Percentiles rank a stretch among this genome's conserved stretches.
Evolutionary conservation across 805 yeast genomes (phyloP).

Genomic region (Starmerella khaoyaiensis): DNA sequence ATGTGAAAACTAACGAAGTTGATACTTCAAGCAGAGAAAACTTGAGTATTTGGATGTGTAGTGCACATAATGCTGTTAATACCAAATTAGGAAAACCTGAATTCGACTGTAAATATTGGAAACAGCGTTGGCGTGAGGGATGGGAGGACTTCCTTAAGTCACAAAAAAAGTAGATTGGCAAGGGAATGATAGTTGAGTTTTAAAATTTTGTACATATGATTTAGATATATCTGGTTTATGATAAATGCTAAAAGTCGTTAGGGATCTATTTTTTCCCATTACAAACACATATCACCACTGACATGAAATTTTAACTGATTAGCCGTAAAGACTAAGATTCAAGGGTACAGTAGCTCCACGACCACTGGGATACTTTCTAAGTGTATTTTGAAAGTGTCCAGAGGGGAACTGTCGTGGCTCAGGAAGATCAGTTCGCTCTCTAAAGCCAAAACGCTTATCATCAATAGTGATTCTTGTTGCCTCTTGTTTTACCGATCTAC

Average conservation of each 20-base stretch:
- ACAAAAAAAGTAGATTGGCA: no score
- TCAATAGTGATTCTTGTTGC: slow-evolving; percentile 38
- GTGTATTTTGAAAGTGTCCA: slow-evolving; percentile 45
- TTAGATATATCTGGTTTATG: background rate
- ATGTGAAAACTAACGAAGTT: slow-evolving; percentile 36
- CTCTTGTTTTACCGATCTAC: slow-evolving; percentile 13
- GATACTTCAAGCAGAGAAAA: slow-evolving; percentile 41
- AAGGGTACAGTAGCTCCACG: slow-evolving; percentile 86
- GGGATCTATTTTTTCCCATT: background rate
- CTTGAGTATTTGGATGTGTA: slow-evolving; percentile 83
- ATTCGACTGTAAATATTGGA: slow-evolving; percentile 85
- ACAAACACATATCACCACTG: background rate
- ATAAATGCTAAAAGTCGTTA: no score
- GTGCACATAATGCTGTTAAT: slow-evolving; percentile 92
- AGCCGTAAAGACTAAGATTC: slow-evolving; percentile 36
- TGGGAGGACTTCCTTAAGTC: slow-evolving; percentile 45
- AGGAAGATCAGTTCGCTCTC: slow-evolving; percentile 58
- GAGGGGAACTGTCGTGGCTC: slow-evolving; percentile 47
- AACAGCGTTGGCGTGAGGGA: slow-evolving; percentile 87
- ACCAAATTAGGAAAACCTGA: slow-evolving; percentile 68
- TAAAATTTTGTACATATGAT: no score
- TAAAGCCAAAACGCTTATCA: slow-evolving; percentile 60
- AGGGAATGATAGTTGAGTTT: no score
- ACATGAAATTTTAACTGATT: background rate
- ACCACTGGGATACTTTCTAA: slow-evolving; percentile 86